Base-by-base conservation (phyloP, 148 eudicot genomes). In the Persicaria tinctoria region DNA sequence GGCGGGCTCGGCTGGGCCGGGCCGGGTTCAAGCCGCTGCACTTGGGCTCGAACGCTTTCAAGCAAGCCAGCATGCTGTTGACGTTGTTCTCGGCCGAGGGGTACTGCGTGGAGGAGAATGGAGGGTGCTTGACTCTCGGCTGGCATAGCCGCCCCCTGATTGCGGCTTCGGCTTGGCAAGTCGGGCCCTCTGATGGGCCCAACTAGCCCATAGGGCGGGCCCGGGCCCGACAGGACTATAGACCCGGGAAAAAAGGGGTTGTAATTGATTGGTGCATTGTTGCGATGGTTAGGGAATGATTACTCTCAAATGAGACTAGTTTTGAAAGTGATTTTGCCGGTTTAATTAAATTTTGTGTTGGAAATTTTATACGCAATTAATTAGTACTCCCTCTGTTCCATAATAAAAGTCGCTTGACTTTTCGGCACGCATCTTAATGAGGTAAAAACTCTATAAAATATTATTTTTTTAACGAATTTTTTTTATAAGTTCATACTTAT, bases 111-210 rank as follows among this genome's bases (percentile, higher is more conserved):
- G 86, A 88, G 57, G 96, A 88, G 80, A 81, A 62, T n/a, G 89
- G 87, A 12, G 92, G 96, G 53, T 90, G 87, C 47, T 77, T 90
- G 76, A 86, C 84, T 0, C 83, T 90, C 2, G 89, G 92, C 18
- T 90, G 95, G 95, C 91, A 90, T 74, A 82, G 76, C 60, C 87
- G 86, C 2, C 87, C 90, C 12, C 87, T 90, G 20, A 80, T 90
- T 64, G 80, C 87, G 14, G 89, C 95, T 70, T 90, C 95, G 16
- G 90, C 89, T 84, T 90, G 95, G 95, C 85, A 75, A 75, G 63
- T 17, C 11, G 32, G 10, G 68, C 63, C 63, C 27, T 11, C 9
- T 17, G 9, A 57, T 57, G 27, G 27, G 63, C 68, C 44, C 11
- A 60, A 18, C 10, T 60, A 60, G 44, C 13, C 68, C 14, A 5